Base-by-base conservation (phyloP, 768 basidiomycete genomes). In the Russula ochroleuca region DNA sequence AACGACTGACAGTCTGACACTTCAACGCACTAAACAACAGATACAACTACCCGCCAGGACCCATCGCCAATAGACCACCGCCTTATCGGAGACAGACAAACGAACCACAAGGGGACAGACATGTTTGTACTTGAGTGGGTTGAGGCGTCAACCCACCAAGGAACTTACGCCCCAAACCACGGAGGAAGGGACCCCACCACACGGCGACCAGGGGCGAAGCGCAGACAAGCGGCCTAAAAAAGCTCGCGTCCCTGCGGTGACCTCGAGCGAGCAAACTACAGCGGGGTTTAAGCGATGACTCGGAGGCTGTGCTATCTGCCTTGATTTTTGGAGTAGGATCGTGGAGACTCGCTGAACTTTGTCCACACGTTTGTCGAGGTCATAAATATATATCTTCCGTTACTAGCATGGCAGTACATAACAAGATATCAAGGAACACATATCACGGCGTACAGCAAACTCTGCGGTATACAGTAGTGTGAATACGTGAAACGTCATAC, bases 401-500 rank as follows among this genome's bases (percentile, higher is more conserved):
- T 33, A 21, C 17, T n/a, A 19, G 15, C 31, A 45, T 7, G 28
- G 6, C 21, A 9, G 23, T 25, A 40, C 37, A 55, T 14, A 25
- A 40, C 5, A 21, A 15, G 40, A 37, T 17, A 7, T 9, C 1
- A 10, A 7, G 47, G 28, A n/a, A 58, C 10, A 59, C 21, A 49
- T 9, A n/a, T 28, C 43, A 28, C 43, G 48, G 33, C 7, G 3
- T 33, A 54, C 43, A 61, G 51, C 10, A 31, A 51, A 9, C n/a
- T 19, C 25, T 33, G 35, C 35, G 35, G 35, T 35, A 35, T 35
- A 28, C 28, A 2, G 28, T 28, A 5, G 43, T 8, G 7, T 48
- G n/a, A 49, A 56, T 49, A 55, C 25, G 37, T 49, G 8, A n/a
- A 6, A 33, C n/a, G 14, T 17, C 45, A 63, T 11, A 57, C 56